A percentile compares a stretch with the other conserved stretches of the same genome.
phyloP scores from a whole-genome alignment of 2,329 filamentous ascomycete genomes.

The Chrysoporthe austroafricana region DNA sequence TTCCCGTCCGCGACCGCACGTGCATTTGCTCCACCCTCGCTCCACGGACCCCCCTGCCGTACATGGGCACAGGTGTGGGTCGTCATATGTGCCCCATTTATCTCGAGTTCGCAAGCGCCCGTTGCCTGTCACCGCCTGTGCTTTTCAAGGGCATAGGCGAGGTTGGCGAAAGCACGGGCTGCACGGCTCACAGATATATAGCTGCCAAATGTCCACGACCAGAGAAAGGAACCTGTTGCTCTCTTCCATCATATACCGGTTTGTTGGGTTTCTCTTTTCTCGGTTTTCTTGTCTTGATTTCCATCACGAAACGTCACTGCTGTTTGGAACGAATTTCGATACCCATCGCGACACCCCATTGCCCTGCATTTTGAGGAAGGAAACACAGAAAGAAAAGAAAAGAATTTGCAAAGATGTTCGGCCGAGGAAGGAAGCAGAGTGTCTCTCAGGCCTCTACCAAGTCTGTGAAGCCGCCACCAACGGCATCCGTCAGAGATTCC shows the following conservation, averaged over 20 bases:
- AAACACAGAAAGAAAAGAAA: constrained; percentile 8
- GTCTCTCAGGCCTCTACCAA: constrained; percentile 40
- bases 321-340: constrained; percentile 17
- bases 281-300: constrained; percentile 27
- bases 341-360: constrained; percentile 10
- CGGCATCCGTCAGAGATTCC: constrained; percentile 55
- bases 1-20: constrained; percentile 21
- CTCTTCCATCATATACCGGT: constrained; percentile 15
- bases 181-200: constrained; percentile 14
- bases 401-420: constrained; percentile 23
- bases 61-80: constrained; percentile 1
- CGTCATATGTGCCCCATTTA: constrained; percentile 19
- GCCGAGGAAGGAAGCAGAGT: constrained; percentile 29
- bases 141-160: constrained; percentile 19
- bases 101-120: constrained; percentile 28
- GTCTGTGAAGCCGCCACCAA: constrained; percentile 54
- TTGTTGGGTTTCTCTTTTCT: constrained; percentile 25
- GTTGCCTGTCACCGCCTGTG: constrained; percentile 26
- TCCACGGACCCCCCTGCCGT: constrained; percentile 13
- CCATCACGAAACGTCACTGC: constrained; percentile 21
- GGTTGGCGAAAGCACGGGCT: constrained; percentile 19
- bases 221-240: not conserved
- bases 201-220: constrained; percentile 1
- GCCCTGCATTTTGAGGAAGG: not conserved
- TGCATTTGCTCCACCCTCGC: constrained; percentile 25